These are phyloP conservation scores for Claviceps capensis DNA, from an alignment of 2,329 filamentous ascomycete species.

Conservation along the genomic window DNA sequence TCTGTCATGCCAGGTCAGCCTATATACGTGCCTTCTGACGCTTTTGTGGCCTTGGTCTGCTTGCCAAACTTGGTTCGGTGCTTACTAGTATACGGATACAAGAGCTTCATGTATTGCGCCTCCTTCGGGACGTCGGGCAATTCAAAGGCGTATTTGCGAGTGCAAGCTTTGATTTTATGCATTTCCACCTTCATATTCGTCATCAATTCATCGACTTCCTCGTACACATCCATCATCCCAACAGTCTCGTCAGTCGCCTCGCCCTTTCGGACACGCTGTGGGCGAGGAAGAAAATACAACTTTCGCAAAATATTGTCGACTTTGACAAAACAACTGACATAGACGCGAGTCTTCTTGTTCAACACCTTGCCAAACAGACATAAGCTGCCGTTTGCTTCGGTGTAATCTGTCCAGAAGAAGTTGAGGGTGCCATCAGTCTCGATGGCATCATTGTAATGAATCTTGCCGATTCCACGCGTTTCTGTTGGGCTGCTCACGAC, in stretches of 20 bases:
- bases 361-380: constrained; percentile 94
- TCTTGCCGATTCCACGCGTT: constrained; percentile 57
- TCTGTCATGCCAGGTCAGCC: constrained; percentile 27
- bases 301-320: constrained; percentile 89
- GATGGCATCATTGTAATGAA: constrained; percentile 72
- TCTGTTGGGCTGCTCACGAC: constrained; percentile 66
- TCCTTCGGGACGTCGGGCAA: constrained; percentile 76
- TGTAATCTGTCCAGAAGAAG: constrained; percentile 97
- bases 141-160: constrained; percentile 92
- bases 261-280: constrained; percentile 42
- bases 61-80: not conserved
- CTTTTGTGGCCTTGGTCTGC: not conserved
- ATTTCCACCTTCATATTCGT: constrained; percentile 69
- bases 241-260: constrained; percentile 64
- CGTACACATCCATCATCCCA: constrained; percentile 77
- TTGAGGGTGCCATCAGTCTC: constrained; percentile 83
- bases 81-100: constrained; percentile 79
- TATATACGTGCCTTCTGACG: not conserved
- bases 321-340: constrained; percentile 90
- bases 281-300: constrained; percentile 80
- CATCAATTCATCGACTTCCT: constrained; percentile 82
- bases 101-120: constrained; percentile 82
- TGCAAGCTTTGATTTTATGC: constrained; percentile 87
- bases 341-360: constrained; percentile 66
- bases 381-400: constrained; percentile 77